These are phyloP conservation scores for Plasmopara halstedii DNA, from an alignment of 352 stramenopile species.

Conservation along the genomic window DNA sequence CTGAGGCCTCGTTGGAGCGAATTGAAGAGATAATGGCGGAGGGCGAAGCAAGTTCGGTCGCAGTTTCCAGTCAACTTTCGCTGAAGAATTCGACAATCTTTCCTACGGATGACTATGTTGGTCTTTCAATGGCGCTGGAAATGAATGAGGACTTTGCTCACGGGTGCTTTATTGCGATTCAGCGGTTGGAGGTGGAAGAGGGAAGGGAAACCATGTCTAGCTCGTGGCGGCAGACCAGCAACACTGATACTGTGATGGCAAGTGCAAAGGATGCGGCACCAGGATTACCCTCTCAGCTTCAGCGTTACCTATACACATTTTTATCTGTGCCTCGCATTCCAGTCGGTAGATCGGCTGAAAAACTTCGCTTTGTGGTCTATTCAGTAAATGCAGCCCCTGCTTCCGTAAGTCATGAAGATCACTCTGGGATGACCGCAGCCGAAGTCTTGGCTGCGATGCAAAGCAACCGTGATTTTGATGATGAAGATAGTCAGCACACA, in stretches of 20 bases:
- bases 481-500: conserved; percentile 36
- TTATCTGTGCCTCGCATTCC: conserved; percentile 73
- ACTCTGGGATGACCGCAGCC: conserved; percentile 73
- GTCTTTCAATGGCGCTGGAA: conserved; percentile 76
- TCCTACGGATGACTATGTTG: conserved; percentile 53
- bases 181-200: conserved; percentile 39
- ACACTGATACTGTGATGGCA: conserved; percentile 71
- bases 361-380: conserved; percentile 75
- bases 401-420: conserved; percentile 39
- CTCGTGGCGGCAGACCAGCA: conserved; percentile 69
- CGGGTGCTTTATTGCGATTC: conserved; percentile 76
- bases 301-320: conserved; percentile 72
- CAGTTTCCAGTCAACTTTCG: conserved; percentile 11
- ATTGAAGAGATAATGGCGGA: conserved; percentile 40
- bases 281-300: conserved; percentile 16
- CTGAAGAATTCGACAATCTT: conserved; percentile 28
- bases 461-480: conserved; percentile 28
- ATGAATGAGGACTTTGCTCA: conserved; percentile 69
- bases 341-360: conserved; percentile 46
- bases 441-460: conserved; percentile 64
- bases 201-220: conserved; percentile 23
- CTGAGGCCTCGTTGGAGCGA: conserved; percentile 30
- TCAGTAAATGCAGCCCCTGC: conserved; percentile 29
- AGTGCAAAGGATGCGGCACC: conserved; percentile 39
- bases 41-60: conserved; percentile 19